Conservation (phyloP, 345 rosid species). For the Citrus australasica region DNA sequence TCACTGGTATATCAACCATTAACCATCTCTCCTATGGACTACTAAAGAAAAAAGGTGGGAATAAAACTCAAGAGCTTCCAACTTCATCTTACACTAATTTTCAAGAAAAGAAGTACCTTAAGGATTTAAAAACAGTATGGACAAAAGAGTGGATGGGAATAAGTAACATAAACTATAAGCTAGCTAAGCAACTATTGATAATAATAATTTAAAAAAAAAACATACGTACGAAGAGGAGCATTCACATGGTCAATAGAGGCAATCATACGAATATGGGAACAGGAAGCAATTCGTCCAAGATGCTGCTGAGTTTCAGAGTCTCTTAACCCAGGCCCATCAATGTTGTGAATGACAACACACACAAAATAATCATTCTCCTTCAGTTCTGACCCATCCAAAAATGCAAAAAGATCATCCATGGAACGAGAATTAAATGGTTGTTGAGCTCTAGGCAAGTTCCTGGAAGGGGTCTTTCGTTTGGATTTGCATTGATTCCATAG, state of each 20-base stretch:
- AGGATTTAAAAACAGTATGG: not conserved
- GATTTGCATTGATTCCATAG: slow-evolving; percentile 59
- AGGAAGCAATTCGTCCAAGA: slow-evolving; percentile 79
- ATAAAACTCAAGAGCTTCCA: not conserved
- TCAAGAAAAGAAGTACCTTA: not conserved
- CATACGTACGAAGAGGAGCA: slow-evolving; percentile 68
- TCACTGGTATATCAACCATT: not conserved
- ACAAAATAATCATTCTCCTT: slow-evolving; percentile 56
- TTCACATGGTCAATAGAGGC: slow-evolving; percentile 94
- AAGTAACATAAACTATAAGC: not conserved
- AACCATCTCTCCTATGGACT: not conserved
- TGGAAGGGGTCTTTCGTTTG: slow-evolving; percentile 31
- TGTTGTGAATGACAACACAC: slow-evolving; percentile 74
- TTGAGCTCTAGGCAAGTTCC: slow-evolving; percentile 37
- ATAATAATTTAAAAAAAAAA: not conserved
- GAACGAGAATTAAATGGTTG: slow-evolving; percentile 63
- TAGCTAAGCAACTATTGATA: not conserved
- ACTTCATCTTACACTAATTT: not conserved
- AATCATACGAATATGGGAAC: slow-evolving; percentile 63
- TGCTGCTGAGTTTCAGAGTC: slow-evolving; percentile 76
- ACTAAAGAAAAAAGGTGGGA: not conserved
- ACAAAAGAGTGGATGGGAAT: not conserved
- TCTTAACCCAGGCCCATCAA: slow-evolving; percentile 84
- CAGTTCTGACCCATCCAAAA: slow-evolving; percentile 43
- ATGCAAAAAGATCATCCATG: slow-evolving; percentile 65